Evolutionary conservation across 495 filamentous ascomycete species (phyloP).

Genomic region (Daldinia childiae): DNA sequence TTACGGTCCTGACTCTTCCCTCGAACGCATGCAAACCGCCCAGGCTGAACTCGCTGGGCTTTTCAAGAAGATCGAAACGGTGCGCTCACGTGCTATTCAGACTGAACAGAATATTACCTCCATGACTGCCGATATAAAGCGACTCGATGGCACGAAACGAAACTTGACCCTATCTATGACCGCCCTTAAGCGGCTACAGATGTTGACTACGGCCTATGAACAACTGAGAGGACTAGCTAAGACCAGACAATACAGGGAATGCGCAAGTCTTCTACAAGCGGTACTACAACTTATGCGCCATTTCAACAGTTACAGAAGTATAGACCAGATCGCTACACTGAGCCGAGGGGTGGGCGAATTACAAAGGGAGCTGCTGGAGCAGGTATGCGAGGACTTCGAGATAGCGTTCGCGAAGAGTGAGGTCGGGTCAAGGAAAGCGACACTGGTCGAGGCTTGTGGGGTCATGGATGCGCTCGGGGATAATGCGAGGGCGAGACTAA

Average conservation of each 20-base stretch:
- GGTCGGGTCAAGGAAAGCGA: constrained; percentile 71
- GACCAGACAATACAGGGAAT: constrained; percentile 93
- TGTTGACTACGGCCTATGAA: constrained; percentile 98
- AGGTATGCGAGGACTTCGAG: constrained; percentile 98
- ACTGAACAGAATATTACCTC: constrained; percentile 96
- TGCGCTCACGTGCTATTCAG: constrained; percentile 86
- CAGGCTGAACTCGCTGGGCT: constrained; percentile 88
- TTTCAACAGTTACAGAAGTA: constrained; percentile 97
- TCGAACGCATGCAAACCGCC: constrained; percentile 87
- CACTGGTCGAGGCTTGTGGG: constrained; percentile 84
- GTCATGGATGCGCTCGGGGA: constrained; percentile 97
- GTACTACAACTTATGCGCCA: constrained; percentile 98
- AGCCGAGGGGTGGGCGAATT: constrained; percentile 93
- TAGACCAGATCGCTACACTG: constrained; percentile 96
- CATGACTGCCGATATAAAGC: constrained; percentile 99
- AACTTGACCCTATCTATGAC: constrained; percentile 99
- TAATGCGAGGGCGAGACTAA: constrained; percentile 78
- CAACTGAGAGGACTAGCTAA: constrained; percentile 86
- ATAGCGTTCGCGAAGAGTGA: constrained; percentile 92
- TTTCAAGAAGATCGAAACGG: constrained; percentile 95
- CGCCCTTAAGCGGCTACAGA: constrained; percentile 94
- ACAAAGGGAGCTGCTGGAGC: constrained; percentile 92
- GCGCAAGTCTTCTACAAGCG: constrained; percentile 91
- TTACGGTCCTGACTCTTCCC: constrained; percentile 84
- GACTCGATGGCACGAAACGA: constrained; percentile 93